Base-by-base conservation (phyloP, 148 eudicot species). In the Heliosperma pusillum region DNA sequence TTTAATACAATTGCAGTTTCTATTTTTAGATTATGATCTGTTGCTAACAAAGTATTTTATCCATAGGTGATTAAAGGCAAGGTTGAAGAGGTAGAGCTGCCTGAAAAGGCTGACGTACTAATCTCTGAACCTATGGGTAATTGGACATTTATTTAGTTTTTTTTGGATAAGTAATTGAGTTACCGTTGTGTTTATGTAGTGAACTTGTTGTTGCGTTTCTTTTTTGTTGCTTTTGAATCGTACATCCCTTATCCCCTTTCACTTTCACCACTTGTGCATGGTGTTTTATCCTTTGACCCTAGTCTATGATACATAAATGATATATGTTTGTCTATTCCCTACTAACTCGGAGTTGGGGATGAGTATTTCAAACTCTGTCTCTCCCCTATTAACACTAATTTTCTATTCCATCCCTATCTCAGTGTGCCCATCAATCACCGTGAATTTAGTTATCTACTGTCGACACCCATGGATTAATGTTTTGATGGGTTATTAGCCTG, bases 101-200 rank as follows among this genome's bases (percentile, higher is more conserved):
- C 99, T 63, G 99, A 90, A 84, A 92, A 95, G 81, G 99, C 97
- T 22, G 99, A 95, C 79, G 87, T 95, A 66, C 76, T 95, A 74
- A 95, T 95, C 40, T 95, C 97, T 64, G 99, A 95, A 80, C 99
- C 99, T 36, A 95, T 95, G 97, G 99, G 99, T 95, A 89, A 74
- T 82, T 53, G 76, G 5, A 66, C 30, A 2, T 57, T 66, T 16
- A 21, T 21, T 66, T 33, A 36, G 70, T 65, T 65, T 17, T 30
- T 63, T 63, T 63, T 65, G 9, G 44, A 33, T 33, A 61, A 25
- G 65, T 61, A 24, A 24, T 61, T 61, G 16, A 8, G 16, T 61
- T 61, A 47, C 53, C 53, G 2, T 47, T 47, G 40, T 47, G 53
- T 47, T 9, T 47, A 47, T 47, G 13, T 12, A 47, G 53, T 59